Evolutionary conservation across 176 grass and related monocot species (phyloP).

Genomic region (Oryza coarctata): DNA sequence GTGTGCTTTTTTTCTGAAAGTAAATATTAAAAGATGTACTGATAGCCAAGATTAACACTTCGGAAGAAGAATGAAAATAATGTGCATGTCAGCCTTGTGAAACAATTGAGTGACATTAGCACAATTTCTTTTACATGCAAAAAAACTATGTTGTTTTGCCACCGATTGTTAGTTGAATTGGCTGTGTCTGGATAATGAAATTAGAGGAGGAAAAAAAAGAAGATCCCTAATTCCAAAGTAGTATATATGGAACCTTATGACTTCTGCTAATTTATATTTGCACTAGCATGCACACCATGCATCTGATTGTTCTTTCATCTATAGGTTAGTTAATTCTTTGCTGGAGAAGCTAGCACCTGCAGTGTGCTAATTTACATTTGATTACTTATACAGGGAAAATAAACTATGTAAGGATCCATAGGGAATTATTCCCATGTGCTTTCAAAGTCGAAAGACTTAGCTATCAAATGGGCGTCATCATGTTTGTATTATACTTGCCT

Average conservation of each 20-base stretch:
- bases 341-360: neutral
- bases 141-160: neutral
- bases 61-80: neutral
- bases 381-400: neutral
- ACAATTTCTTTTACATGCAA: neutral
- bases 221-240: neutral
- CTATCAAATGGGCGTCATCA: neutral
- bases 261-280: slow-evolving; percentile 10
- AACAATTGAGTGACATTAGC: neutral
- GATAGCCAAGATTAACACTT: neutral
- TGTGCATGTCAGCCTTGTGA: neutral
- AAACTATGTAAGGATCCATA: slow-evolving; percentile 2
- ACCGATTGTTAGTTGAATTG: neutral
- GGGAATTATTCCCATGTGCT: slow-evolving; percentile 33
- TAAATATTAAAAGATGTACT: neutral
- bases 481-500: neutral
- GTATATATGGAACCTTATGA: slow-evolving; percentile 6
- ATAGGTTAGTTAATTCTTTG: neutral
- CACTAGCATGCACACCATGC: slow-evolving; percentile 27
- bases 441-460: neutral
- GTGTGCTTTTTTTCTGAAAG: neutral
- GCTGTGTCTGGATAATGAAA: neutral
- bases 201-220: neutral
- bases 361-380: slow-evolving; percentile 3
- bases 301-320: neutral